A percentile compares a stretch with the other conserved stretches of the same genome.
Conservation (phyloP, 176 grass and related monocot species). For the Rhynchospora pubera region DNA sequence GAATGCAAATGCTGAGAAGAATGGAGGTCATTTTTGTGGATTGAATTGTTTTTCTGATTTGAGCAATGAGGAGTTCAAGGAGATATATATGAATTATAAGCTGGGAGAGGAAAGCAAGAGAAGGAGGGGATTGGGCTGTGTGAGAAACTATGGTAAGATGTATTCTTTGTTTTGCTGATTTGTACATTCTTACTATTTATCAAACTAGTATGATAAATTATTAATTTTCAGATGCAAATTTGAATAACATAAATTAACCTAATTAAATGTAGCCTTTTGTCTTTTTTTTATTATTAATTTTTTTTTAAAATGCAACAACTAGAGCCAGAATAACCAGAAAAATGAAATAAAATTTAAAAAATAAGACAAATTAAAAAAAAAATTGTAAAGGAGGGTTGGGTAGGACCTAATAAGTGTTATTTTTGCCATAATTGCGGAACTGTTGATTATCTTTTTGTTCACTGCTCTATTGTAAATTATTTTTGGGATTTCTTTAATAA, state of each 20-base stretch:
- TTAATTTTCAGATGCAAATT: neutral
- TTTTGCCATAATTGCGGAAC: no score
- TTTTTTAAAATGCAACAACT: no score
- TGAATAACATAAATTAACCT: neutral
- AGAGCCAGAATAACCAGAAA: no score
- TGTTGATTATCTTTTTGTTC: no score
- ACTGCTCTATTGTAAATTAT: no score
- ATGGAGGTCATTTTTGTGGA: conserved; percentile 17
- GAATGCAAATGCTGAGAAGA: neutral
- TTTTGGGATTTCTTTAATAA: no score
- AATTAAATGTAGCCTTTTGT: no score
- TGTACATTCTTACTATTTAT: neutral
- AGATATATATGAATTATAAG: conserved; percentile 25
- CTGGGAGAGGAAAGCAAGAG: conserved; percentile 3
- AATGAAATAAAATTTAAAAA: no score
- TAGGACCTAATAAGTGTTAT: no score
- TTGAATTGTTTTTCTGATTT: conserved; percentile 45
- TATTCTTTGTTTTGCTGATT: neutral
- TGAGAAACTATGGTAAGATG: conserved; percentile 23
- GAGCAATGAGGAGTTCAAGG: conserved; percentile 45
- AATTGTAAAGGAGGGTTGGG: no score
- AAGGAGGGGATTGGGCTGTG: neutral
- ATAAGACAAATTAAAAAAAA: no score
- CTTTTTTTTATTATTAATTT: no score
- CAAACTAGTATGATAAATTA: neutral